phyloP scores from a whole-genome alignment of 169 alveolate genomes.

The Cryptosporidium bovis region DNA sequence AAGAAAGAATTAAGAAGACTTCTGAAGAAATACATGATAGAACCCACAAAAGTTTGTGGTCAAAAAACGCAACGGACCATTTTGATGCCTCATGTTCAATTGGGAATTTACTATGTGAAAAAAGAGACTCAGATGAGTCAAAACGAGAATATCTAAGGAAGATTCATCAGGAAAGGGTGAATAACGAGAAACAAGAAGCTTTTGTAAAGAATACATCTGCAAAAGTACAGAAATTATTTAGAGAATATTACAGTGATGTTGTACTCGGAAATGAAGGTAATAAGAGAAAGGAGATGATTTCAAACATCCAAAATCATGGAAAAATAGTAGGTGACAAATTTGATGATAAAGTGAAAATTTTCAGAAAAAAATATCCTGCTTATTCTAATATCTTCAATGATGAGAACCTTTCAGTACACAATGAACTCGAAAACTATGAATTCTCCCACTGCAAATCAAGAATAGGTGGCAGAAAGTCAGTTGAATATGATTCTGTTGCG shows the following conservation, averaged over 20 bases:
- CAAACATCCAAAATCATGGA: neutral
- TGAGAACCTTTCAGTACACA: conserved; percentile 2
- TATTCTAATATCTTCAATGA: conserved; percentile 47
- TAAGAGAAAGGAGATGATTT: conserved; percentile 40
- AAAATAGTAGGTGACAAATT: neutral
- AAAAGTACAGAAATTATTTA: conserved; percentile 31
- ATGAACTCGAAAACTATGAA: neutral
- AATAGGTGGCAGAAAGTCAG: neutral
- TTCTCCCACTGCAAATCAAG: neutral
- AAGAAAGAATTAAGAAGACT: neutral
- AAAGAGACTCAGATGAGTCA: neutral
- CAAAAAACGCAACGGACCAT: neutral
- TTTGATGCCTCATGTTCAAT: neutral
- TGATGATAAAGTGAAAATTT: conserved; percentile 8
- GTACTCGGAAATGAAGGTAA: conserved; percentile 33
- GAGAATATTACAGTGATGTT: conserved; percentile 39
- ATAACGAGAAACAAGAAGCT: neutral
- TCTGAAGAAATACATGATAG: conserved; percentile 4
- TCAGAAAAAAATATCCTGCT: conserved; percentile 15
- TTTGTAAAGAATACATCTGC: conserved; percentile 30
- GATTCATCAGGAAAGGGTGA: conserved; percentile 13
- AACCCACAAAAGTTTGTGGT: conserved; percentile 8
- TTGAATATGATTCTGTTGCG: conserved; percentile 44
- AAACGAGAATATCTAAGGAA: conserved; percentile 22
- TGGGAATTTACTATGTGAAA: conserved; percentile 10